Percentiles rank a stretch among this genome's conserved stretches.
Evolutionary conservation across 306 rosid species (phyloP).

Genomic region (Citrullus colocynthis): DNA sequence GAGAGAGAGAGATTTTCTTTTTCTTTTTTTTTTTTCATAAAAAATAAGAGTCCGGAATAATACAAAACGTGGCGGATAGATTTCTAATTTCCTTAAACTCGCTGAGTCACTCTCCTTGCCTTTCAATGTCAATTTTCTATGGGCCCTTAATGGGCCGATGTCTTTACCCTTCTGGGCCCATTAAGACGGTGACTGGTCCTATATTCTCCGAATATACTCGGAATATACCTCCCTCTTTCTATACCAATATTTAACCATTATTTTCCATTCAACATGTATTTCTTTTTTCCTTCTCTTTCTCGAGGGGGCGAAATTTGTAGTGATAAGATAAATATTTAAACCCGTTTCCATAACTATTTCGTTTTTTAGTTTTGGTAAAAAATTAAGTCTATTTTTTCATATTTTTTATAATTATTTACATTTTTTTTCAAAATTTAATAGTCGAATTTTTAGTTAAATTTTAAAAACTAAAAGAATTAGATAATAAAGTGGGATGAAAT

Average conservation of each 20-base stretch:
- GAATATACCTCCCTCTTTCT: neutral
- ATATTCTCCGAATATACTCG: neutral
- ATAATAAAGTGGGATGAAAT: no score
- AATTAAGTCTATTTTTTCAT: no score
- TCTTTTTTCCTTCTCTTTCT: neutral
- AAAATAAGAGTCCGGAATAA: neutral
- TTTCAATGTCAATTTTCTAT: neutral
- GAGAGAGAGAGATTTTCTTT: neutral
- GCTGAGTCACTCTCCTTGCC: neutral
- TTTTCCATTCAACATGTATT: neutral
- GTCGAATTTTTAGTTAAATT: no score
- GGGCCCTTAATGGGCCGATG: neutral
- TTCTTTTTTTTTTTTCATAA: no score
- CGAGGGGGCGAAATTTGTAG: no score
- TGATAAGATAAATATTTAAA: no score
- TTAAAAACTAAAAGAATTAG: no score
- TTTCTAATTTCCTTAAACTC: neutral
- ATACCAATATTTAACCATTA: neutral
- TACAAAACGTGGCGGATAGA: neutral
- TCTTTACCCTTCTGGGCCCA: neutral
- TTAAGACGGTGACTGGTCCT: neutral
- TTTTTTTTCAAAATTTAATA: no score
- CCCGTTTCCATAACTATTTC: no score
- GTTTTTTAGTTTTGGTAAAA: no score
- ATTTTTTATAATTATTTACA: no score